phyloP scores from a whole-genome alignment of 2,329 filamentous ascomycete species.

The Sclerotiophoma versabilis region DNA sequence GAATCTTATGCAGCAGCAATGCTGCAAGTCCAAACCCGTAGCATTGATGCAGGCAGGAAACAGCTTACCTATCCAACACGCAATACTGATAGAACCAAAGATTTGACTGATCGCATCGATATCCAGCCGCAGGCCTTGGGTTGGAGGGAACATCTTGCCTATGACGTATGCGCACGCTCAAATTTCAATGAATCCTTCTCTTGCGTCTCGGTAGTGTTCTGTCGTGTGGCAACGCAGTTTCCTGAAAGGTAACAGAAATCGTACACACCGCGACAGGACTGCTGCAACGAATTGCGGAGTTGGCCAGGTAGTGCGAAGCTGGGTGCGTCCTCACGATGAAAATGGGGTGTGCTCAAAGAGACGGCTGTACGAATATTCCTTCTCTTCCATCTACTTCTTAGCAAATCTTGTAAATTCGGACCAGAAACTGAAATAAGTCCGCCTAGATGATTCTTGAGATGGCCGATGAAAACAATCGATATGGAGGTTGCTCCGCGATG shows the following conservation, averaged over 20 bases:
- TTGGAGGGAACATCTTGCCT: constrained; percentile 60
- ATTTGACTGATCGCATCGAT: constrained; percentile 93
- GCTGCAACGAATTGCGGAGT: background rate
- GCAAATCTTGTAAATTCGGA: background rate
- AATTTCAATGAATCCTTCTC: background rate
- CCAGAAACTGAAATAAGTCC: background rate
- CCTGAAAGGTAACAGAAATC: too few species aligned
- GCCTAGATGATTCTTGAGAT: background rate
- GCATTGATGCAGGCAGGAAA: background rate
- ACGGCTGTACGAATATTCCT: background rate
- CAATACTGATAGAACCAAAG: constrained; percentile 93
- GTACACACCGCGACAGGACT: background rate
- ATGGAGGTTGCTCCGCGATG: constrained; percentile 13
- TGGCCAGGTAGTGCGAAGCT: background rate
- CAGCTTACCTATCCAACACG: constrained; percentile 77
- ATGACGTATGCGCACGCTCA: constrained; percentile 37
- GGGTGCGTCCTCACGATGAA: background rate
- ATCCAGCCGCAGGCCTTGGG: constrained; percentile 71
- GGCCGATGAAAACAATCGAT: background rate
- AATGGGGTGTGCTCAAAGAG: constrained; percentile 5
- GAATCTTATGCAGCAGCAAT: background rate
- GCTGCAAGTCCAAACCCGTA: background rate
- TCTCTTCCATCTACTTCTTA: background rate
- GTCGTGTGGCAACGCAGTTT: background rate
- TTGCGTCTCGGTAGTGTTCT: background rate